A percentile compares a stretch with the other conserved stretches of the same genome.
phyloP scores from a whole-genome alignment of 768 basidiomycete genomes.

The Tubosaeta brunneosetosa region DNA sequence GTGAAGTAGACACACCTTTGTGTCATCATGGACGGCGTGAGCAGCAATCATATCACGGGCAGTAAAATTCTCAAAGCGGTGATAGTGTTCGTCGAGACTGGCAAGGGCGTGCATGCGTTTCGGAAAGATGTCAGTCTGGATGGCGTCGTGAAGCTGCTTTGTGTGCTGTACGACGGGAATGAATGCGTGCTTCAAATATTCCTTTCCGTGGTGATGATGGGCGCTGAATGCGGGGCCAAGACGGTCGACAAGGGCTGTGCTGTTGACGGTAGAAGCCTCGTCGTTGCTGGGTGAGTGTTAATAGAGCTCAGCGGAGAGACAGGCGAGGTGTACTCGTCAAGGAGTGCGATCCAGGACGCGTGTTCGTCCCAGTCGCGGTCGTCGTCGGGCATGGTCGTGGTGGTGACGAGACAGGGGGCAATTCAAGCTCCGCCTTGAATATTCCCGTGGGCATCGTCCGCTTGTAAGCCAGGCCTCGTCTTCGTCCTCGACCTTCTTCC shows the following conservation, averaged over 20 bases:
- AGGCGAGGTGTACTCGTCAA: constrained; percentile 20
- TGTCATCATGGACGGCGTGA: constrained; percentile 33
- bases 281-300: constrained; percentile 29
- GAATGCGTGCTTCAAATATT: constrained; percentile 30
- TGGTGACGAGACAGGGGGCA: constrained; percentile 2
- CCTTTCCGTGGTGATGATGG: constrained; percentile 28
- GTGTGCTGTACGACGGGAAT: constrained; percentile 34
- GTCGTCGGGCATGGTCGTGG: constrained; percentile 7
- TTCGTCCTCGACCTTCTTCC: constrained; percentile 11
- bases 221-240: constrained; percentile 37
- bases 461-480: not conserved
- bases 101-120: constrained; percentile 39
- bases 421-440: constrained; percentile 20
- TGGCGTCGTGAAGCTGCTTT: constrained; percentile 32
- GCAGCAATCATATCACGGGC: constrained; percentile 43
- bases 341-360: constrained; percentile 23
- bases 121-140: constrained; percentile 33
- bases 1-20: constrained; percentile 38
- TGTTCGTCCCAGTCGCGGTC: constrained; percentile 26
- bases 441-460: constrained; percentile 5
- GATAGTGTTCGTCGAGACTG: constrained; percentile 52
- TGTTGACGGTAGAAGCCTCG: constrained; percentile 38
- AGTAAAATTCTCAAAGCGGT: constrained; percentile 43
- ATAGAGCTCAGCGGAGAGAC: not conserved
- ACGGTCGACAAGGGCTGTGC: constrained; percentile 43